phyloP scores from a whole-genome alignment of 192 early-diverging fungal species.

The Dissophora ornata region DNA sequence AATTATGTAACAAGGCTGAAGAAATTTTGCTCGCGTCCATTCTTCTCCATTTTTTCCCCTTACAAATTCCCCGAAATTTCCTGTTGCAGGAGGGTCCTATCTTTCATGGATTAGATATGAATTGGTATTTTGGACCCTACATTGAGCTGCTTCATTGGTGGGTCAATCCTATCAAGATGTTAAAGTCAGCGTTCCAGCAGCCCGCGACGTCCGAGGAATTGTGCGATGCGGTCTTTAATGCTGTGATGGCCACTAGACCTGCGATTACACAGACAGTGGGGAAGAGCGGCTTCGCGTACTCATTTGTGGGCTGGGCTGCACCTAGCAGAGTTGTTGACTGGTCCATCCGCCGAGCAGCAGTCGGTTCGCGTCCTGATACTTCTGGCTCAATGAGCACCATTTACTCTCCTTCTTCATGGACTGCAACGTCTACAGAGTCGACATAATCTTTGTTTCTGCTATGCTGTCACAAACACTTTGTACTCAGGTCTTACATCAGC shows the following conservation, averaged over 20 bases:
- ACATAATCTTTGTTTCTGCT: too few species aligned
- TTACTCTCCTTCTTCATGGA: too few species aligned
- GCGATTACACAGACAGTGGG: background rate
- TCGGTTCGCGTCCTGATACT: too few species aligned
- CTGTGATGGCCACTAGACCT: background rate
- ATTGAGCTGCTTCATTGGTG: background rate
- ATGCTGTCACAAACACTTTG: too few species aligned
- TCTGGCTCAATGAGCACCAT: too few species aligned
- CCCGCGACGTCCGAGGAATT: background rate
- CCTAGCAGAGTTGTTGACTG: conserved; percentile 1
- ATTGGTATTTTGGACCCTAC: too few species aligned
- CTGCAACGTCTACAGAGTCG: too few species aligned
- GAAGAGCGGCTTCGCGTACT: background rate
- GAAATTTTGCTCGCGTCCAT: background rate
- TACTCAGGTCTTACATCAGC: too few species aligned
- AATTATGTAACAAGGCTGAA: background rate
- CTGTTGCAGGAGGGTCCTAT: too few species aligned
- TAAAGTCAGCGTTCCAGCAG: conserved; percentile 2
- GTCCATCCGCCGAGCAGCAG: background rate
- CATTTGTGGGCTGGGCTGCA: conserved; percentile 12
- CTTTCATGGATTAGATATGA: too few species aligned
- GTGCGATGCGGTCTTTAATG: conserved; percentile 1
- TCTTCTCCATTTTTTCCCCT: too few species aligned
- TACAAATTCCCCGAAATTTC: too few species aligned
- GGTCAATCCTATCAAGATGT: background rate